Percentiles rank a stretch among this genome's conserved stretches.
These are phyloP conservation scores for Triglochin maritima DNA, from an alignment of 106 monocot species.

Conservation along the genomic window DNA sequence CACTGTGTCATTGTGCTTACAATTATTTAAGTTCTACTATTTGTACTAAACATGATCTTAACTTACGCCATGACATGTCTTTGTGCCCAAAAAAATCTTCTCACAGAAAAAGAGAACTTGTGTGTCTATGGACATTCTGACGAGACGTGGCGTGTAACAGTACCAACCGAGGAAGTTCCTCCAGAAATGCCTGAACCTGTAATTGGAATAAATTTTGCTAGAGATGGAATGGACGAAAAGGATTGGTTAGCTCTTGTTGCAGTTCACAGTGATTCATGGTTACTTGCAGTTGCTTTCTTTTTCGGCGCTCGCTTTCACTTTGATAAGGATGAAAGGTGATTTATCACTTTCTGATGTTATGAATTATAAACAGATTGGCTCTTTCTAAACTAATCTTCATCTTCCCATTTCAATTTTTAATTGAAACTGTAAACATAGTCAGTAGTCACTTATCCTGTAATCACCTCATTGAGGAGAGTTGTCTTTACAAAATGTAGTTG, in stretches of 20 bases:
- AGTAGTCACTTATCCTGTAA: no score
- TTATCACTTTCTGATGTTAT: neutral
- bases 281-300: conserved; percentile 16
- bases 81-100: no score
- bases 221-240: conserved; percentile 13
- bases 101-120: conserved; percentile 17
- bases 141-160: conserved; percentile 13
- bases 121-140: conserved; percentile 12
- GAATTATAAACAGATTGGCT: neutral
- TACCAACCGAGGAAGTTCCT: conserved; percentile 11
- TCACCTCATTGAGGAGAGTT: no score
- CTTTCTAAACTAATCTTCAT: neutral
- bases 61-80: no score
- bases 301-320: conserved; percentile 17
- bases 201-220: conserved; percentile 15
- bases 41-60: no score
- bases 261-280: conserved; percentile 15
- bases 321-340: conserved; percentile 10
- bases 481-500: no score
- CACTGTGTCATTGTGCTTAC: no score
- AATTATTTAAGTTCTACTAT: no score
- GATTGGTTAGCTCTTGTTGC: conserved; percentile 17
- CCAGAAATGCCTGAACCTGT: conserved; percentile 17
- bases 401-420: no score
- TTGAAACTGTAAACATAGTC: no score